A percentile compares a stretch with the other conserved stretches of the same genome.
Evolutionary conservation across 768 basidiomycete genomes (phyloP).

Genomic region (Artomyces pyxidatus): DNA sequence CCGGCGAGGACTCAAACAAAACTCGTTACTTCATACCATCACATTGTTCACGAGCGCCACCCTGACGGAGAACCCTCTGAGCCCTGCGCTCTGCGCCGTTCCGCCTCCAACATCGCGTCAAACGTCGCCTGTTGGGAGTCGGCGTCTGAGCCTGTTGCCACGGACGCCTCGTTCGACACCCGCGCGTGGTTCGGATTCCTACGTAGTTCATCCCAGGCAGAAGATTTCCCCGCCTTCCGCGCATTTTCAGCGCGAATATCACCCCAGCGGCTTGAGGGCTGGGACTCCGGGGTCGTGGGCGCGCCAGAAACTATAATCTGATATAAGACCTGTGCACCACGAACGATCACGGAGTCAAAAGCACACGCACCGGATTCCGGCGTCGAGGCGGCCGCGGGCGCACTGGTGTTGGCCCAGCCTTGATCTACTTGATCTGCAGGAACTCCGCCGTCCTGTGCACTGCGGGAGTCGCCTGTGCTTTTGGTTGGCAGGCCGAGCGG

Average conservation of each 20-base stretch:
- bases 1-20: too few species aligned
- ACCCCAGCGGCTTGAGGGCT: constrained; percentile 51
- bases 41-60: background rate
- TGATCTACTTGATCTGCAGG: constrained; percentile 1
- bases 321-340: background rate
- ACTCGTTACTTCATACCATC: too few species aligned
- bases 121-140: constrained; percentile 44
- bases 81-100: constrained; percentile 32
- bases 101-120: constrained; percentile 50
- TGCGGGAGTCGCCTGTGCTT: constrained; percentile 7
- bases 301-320: background rate
- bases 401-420: too few species aligned
- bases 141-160: constrained; percentile 17
- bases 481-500: constrained; percentile 13
- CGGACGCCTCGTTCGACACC: constrained; percentile 34
- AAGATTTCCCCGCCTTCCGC: constrained; percentile 30
- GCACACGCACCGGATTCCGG: background rate
- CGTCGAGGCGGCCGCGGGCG: too few species aligned
- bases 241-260: constrained; percentile 53
- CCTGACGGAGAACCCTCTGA: background rate
- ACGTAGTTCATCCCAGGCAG: constrained; percentile 64
- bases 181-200: constrained; percentile 27
- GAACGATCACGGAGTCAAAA: background rate
- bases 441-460: constrained; percentile 5
- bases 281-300: constrained; percentile 1